Base-by-base conservation (phyloP, 108 stramenopile species). In the Licmophora abbreviata region DNA sequence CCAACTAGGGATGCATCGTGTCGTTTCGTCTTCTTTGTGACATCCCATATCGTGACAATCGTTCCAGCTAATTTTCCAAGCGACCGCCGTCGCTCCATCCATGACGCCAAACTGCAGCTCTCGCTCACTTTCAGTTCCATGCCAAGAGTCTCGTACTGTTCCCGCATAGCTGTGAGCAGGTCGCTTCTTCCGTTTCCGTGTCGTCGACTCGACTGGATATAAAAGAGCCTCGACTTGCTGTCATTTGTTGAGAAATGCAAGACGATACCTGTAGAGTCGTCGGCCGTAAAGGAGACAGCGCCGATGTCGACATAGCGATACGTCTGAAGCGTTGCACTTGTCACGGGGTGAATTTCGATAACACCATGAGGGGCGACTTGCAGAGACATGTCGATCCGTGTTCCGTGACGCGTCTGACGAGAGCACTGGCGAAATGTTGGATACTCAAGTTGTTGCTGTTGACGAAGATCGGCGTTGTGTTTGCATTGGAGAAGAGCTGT, bases 391-490 rank as follows among this genome's bases (percentile, higher is more conserved):
- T 62, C 68, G 14, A 56, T 55, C 2, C 48, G 37, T 12, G 62
- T 48, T 32, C 67, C 68, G 44, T 73, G 63, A 4, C 78, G 73
- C 5, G 73, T 80, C 35, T 44, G 61, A n/a, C 78, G 62, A 6
- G 20, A 22, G 46, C 31, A 37, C 2, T 32, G 8, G 22, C 32
- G 26, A 36, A 32, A 33, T 36, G 22, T 27, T 17, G 27, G 36
- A 27, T 25, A 29, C 20, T 34, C 23, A n/a, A n/a, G n/a, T n/a
- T n/a, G n/a, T 14, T 25, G n/a, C 9, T 34, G 31, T 0, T 20
- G 27, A 17, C 22, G 44, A 1, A 32, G 43, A 21, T 61, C 60
- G 41, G 29, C 34, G 18, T 34, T 57, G 31, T 65, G 54, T 43
- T 68, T 58, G 26, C 56, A 58, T 21, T 70, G 43, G 46, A 69